phyloP scores from a whole-genome alignment of 108 stramenopile species.

The Stephanodiscus triporus region DNA sequence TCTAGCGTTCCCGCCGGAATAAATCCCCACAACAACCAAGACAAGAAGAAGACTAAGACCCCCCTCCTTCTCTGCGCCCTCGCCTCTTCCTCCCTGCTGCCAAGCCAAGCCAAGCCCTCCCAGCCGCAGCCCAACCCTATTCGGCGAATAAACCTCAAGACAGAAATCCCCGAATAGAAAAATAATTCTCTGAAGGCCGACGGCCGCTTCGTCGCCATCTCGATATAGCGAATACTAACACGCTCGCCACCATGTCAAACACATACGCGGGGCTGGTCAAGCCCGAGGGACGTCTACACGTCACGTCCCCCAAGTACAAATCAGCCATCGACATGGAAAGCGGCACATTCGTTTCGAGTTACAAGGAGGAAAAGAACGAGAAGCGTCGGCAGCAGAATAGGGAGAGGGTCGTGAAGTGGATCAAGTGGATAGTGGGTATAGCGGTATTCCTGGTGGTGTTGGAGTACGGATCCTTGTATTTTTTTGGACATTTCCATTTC shows the following conservation, averaged over 20 bases:
- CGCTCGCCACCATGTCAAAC: not conserved
- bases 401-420: conserved; percentile 18
- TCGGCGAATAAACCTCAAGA: too few species aligned
- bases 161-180: not conserved
- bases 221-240: too few species aligned
- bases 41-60: too few species aligned
- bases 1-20: too few species aligned
- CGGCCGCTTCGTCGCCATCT: not conserved
- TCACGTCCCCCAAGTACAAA: not conserved
- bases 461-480: not conserved
- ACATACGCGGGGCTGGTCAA: not conserved
- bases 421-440: not conserved
- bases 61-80: too few species aligned
- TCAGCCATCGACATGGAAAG: not conserved
- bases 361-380: conserved; percentile 53
- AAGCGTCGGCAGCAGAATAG: conserved; percentile 46
- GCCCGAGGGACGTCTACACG: not conserved
- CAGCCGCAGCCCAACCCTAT: too few species aligned
- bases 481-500: not conserved
- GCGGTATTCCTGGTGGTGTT: not conserved
- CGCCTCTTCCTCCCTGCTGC: too few species aligned
- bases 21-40: too few species aligned
- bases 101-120: too few species aligned
- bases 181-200: not conserved
- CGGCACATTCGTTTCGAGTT: not conserved